These are phyloP conservation scores for Starmerella kuoi DNA, from an alignment of 805 yeast species.

Conservation along the genomic window DNA sequence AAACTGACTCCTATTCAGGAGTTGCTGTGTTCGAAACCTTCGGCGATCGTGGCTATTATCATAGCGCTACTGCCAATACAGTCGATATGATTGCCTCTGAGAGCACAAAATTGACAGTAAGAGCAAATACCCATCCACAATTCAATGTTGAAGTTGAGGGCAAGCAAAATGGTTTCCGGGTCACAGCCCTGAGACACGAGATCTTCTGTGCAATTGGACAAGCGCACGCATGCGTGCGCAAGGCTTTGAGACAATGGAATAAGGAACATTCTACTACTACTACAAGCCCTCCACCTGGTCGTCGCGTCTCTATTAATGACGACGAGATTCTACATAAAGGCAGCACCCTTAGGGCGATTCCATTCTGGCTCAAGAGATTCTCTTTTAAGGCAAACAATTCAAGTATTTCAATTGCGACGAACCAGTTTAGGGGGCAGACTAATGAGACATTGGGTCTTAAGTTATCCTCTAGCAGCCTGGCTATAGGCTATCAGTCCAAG, in stretches of 20 bases:
- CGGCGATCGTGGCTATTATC: conserved; percentile 23
- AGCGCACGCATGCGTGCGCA: conserved; percentile 10
- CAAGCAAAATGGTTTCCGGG: conserved; percentile 22
- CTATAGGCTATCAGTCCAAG: conserved; percentile 9
- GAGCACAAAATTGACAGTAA: conserved; percentile 17
- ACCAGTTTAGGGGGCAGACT: conserved; percentile 20
- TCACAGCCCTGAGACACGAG: conserved; percentile 26
- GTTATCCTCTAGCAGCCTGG: conserved; percentile 7
- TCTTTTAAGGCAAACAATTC: conserved; percentile 9
- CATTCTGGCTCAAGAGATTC: conserved; percentile 18
- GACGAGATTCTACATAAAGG: background rate
- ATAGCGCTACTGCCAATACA: conserved; percentile 23
- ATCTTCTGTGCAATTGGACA: conserved; percentile 27
- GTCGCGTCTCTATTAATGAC: background rate
- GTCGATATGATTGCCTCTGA: conserved; percentile 25
- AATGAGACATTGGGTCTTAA: conserved; percentile 20
- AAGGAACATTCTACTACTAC: background rate
- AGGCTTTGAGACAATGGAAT: background rate
- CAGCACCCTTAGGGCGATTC: conserved; percentile 18
- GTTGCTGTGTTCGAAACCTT: conserved; percentile 14
- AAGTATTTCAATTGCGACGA: conserved; percentile 19
- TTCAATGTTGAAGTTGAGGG: conserved; percentile 24
- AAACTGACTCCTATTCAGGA: conserved; percentile 12
- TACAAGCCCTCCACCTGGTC: background rate
- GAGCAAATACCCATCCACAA: conserved; percentile 25